These are phyloP conservation scores for Peronospora belbahrii DNA, from an alignment of 352 stramenopile genomes.

Conservation along the genomic window DNA sequence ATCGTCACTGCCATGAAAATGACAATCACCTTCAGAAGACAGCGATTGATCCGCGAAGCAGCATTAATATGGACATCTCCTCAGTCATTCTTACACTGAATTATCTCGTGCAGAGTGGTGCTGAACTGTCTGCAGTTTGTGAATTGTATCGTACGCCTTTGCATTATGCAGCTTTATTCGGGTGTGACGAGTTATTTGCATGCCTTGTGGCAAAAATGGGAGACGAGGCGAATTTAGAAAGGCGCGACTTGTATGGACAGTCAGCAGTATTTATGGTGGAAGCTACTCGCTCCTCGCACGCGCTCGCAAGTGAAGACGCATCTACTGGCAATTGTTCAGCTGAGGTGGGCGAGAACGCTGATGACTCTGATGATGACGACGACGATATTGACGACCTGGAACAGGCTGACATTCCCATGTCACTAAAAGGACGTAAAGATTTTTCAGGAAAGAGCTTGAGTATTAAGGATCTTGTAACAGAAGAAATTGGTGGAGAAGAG, in stretches of 20 bases:
- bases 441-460: conserved; percentile 21
- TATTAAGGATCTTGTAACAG: conserved; percentile 46
- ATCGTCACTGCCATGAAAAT: conserved; percentile 1
- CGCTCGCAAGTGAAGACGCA: conserved; percentile 10
- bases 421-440: conserved; percentile 29
- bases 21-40: conserved; percentile 14
- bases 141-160: conserved; percentile 61
- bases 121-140: conserved; percentile 55
- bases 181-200: conserved; percentile 47
- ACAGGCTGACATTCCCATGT: conserved; percentile 43
- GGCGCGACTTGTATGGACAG: conserved; percentile 66
- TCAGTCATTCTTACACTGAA: conserved; percentile 64
- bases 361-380: conserved; percentile 34
- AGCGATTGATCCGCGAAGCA: conserved; percentile 36
- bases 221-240: conserved; percentile 28
- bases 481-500: conserved; percentile 36
- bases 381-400: conserved; percentile 40
- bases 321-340: conserved; percentile 15
- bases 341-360: conserved; percentile 30
- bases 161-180: conserved; percentile 68
- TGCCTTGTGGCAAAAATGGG: conserved; percentile 49
- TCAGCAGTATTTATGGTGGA: conserved; percentile 41
- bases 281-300: conserved; percentile 26
- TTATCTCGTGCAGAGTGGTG: conserved; percentile 57
- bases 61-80: conserved; percentile 39